These are phyloP conservation scores for Yamadazyma nakazawae DNA, from an alignment of 805 yeast genomes.

Conservation along the genomic window DNA sequence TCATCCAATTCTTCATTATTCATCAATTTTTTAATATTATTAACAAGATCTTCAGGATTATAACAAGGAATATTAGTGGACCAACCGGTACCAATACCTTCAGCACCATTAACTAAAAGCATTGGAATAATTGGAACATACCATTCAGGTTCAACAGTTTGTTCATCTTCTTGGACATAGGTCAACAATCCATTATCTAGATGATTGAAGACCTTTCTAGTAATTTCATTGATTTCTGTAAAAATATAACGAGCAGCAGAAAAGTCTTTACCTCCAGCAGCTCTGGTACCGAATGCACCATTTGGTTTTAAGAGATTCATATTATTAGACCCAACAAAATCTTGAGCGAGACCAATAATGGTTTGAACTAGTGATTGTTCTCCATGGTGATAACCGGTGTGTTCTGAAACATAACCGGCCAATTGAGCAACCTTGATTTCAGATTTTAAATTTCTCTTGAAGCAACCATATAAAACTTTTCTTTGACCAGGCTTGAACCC, in stretches of 20 bases:
- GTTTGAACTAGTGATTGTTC: constrained; percentile 85
- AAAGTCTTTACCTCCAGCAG: constrained; percentile 96
- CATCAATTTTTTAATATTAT: constrained; percentile 72
- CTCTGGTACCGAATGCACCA: constrained; percentile 96
- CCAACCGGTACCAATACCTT: constrained; percentile 99
- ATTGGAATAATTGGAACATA: constrained; percentile 92
- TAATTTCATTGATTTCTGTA: constrained; percentile 76
- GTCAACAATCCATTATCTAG: constrained; percentile 74
- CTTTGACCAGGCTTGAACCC: constrained; percentile 98
- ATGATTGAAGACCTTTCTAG: constrained; percentile 72
- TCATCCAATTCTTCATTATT: constrained; percentile 63
- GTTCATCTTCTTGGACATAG: constrained; percentile 89
- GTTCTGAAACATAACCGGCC: constrained; percentile 84
- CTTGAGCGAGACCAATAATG: constrained; percentile 91
- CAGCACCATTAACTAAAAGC: constrained; percentile 92
- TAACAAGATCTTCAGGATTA: constrained; percentile 81
- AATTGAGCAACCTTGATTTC: constrained; percentile 90
- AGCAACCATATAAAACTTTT: constrained; percentile 84
- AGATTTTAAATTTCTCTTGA: constrained; percentile 68
- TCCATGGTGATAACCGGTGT: constrained; percentile 94
- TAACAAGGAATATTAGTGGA: constrained; percentile 88
- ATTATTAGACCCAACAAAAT: constrained; percentile 90
- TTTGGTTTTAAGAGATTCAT: constrained; percentile 80
- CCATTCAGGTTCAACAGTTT: constrained; percentile 93
- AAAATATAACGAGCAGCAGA: constrained; percentile 97